phyloP scores from a whole-genome alignment of 2,329 filamentous ascomycete species.

The Xenoacremonium recifei region DNA sequence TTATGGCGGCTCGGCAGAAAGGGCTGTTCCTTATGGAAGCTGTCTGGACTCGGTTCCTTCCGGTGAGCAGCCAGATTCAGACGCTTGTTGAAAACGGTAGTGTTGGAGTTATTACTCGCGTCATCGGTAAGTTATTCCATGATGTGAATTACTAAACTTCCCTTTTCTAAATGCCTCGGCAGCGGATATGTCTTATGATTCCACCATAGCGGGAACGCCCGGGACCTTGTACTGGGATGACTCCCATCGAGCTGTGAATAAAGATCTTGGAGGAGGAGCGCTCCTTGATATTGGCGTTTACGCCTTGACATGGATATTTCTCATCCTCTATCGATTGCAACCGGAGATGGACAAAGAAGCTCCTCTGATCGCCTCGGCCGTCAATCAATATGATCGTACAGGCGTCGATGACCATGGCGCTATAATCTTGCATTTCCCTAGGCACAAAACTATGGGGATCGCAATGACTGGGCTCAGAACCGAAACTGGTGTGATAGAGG shows the following conservation, averaged over 20 bases:
- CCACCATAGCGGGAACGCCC: neutral
- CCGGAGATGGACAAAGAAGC: slow-evolving; percentile 1
- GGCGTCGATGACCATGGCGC: slow-evolving; percentile 3
- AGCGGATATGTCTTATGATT: neutral
- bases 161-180: neutral
- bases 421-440: slow-evolving; percentile 6
- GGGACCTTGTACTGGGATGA: neutral
- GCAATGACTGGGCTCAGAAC: slow-evolving; percentile 3
- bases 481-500: neutral
- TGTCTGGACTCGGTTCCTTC: slow-evolving; percentile 36
- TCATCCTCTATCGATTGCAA: slow-evolving; percentile 3
- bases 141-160: too few relatives aligned
- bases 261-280: slow-evolving; percentile 28
- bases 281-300: slow-evolving; percentile 33
- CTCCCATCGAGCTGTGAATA: slow-evolving; percentile 3
- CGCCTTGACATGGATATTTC: slow-evolving; percentile 22
- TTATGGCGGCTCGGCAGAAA: slow-evolving; percentile 27
- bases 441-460: slow-evolving; percentile 2
- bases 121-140: neutral
- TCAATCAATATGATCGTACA: slow-evolving; percentile 4
- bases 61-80: slow-evolving; percentile 21
- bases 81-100: neutral
- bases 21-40: slow-evolving; percentile 36
- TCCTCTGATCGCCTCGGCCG: neutral
- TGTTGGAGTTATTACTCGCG: neutral